A percentile compares a stretch with the other conserved stretches of the same genome.
Evolutionary conservation across 352 stramenopile species (phyloP).

Genomic region (Pythium folliculosum): DNA sequence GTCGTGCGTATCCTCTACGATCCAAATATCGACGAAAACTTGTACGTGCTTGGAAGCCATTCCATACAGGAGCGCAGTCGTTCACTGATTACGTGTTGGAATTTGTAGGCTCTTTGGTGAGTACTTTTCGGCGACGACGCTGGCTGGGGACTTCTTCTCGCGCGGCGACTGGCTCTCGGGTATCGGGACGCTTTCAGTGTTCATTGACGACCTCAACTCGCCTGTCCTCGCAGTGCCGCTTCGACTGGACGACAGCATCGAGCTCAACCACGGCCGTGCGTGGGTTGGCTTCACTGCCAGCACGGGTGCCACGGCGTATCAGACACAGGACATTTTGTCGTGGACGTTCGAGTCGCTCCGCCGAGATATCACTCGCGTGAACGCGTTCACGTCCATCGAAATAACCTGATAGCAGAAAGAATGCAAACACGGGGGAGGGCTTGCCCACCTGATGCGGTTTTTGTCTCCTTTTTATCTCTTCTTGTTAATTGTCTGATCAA

Average conservation of each 20-base stretch:
- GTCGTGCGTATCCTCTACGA: constrained; percentile 75
- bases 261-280: constrained; percentile 80
- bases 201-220: constrained; percentile 84
- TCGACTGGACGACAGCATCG: constrained; percentile 78
- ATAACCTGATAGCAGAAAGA: background rate
- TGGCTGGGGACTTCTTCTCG: constrained; percentile 70
- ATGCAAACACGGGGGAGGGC: no score
- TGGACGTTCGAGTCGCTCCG: constrained; percentile 80
- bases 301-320: constrained; percentile 82
- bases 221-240: constrained; percentile 83
- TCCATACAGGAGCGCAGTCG: background rate
- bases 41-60: constrained; percentile 37
- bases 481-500: constrained; percentile 24
- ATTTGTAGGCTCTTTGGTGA: constrained; percentile 53
- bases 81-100: background rate
- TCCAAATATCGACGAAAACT: constrained; percentile 62
- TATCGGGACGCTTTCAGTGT: constrained; percentile 82
- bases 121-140: constrained; percentile 51
- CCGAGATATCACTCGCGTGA: constrained; percentile 21
- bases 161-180: constrained; percentile 58
- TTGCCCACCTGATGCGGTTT: background rate
- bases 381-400: constrained; percentile 5
- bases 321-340: constrained; percentile 88
- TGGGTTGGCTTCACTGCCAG: constrained; percentile 93
- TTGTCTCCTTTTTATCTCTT: constrained; percentile 18